These are phyloP conservation scores for Blastobotrys attinorum DNA, from an alignment of 805 yeast genomes.

Conservation along the genomic window DNA sequence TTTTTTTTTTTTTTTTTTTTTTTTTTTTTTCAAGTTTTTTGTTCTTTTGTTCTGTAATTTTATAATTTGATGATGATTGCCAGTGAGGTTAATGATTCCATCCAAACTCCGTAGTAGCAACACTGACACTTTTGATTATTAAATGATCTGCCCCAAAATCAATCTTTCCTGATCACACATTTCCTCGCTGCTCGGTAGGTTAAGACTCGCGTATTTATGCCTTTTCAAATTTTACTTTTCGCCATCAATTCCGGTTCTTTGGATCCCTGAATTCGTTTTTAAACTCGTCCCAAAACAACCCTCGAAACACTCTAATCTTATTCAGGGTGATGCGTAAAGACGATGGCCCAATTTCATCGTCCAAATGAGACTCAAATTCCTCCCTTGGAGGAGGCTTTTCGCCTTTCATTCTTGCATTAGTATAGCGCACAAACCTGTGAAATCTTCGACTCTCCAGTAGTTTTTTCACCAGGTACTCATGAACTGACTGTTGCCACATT, in stretches of 20 bases:
- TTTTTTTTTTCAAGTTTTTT: not conserved
- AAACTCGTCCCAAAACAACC: conserved; percentile 17
- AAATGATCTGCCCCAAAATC: too few relatives aligned
- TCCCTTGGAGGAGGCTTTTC: conserved; percentile 12
- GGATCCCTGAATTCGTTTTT: conserved; percentile 12
- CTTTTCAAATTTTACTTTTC: not conserved
- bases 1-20: conserved; percentile 20
- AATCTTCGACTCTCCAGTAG: conserved; percentile 16
- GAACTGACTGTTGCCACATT: conserved; percentile 20
- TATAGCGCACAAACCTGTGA: conserved; percentile 17
- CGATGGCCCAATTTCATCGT: conserved; percentile 2
- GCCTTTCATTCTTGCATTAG: conserved; percentile 17
- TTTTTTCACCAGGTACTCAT: conserved; percentile 19
- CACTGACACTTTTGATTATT: too few relatives aligned
- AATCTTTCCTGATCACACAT: too few relatives aligned
- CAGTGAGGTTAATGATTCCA: not conserved
- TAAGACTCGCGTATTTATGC: too few relatives aligned
- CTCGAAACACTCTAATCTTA: conserved; percentile 13
- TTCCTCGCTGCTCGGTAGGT: too few relatives aligned
- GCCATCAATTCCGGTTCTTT: too few relatives aligned
- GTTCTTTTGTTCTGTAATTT: too few relatives aligned
- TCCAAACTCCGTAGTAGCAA: not conserved
- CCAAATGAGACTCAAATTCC: conserved; percentile 1
- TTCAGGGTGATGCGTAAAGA: conserved; percentile 7
- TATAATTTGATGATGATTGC: not conserved